Conservation (phyloP, 306 rosid species). For the Sicyos edulis region DNA sequence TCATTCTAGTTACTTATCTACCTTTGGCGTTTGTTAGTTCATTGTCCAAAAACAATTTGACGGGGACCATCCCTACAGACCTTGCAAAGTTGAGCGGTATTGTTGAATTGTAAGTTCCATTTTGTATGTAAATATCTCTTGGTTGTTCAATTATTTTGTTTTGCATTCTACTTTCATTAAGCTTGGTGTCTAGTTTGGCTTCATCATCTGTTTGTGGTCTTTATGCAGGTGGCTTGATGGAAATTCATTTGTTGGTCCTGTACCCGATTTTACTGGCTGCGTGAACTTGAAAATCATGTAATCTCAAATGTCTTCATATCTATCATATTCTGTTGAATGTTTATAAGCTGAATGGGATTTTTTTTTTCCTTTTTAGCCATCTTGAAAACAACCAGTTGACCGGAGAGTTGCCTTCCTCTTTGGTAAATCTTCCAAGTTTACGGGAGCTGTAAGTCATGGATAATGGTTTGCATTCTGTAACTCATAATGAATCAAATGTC, state of each 20-base stretch:
- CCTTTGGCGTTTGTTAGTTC: slow-evolving; percentile 47
- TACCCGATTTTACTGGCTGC: slow-evolving; percentile 82
- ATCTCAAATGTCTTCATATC: slow-evolving; percentile 24
- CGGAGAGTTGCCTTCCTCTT: slow-evolving; percentile 60
- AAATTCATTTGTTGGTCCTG: slow-evolving; percentile 54
- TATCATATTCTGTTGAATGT: slow-evolving; percentile 8
- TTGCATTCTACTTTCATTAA: slow-evolving; percentile 21
- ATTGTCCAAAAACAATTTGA: slow-evolving; percentile 61
- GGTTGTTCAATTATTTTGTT: slow-evolving; percentile 8
- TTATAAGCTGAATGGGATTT: slow-evolving; percentile 31
- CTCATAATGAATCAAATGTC: not conserved
- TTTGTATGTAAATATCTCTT: slow-evolving; percentile 22
- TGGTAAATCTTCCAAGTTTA: slow-evolving; percentile 64
- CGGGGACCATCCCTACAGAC: slow-evolving; percentile 72
- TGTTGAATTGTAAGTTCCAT: slow-evolving; percentile 70
- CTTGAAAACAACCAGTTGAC: slow-evolving; percentile 82
- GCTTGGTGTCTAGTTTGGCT: not conserved
- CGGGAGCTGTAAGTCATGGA: slow-evolving; percentile 63
- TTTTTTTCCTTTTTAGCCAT: slow-evolving; percentile 51
- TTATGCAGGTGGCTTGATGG: slow-evolving; percentile 52
- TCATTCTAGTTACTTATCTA: slow-evolving; percentile 30
- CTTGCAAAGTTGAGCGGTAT: slow-evolving; percentile 63
- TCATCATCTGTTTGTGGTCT: slow-evolving; percentile 17
- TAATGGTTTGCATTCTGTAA: not conserved
- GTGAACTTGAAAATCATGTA: slow-evolving; percentile 74